These are phyloP conservation scores for Solanum pimpinellifolium DNA, from an alignment of 257 asterid species.

Conservation along the genomic window DNA sequence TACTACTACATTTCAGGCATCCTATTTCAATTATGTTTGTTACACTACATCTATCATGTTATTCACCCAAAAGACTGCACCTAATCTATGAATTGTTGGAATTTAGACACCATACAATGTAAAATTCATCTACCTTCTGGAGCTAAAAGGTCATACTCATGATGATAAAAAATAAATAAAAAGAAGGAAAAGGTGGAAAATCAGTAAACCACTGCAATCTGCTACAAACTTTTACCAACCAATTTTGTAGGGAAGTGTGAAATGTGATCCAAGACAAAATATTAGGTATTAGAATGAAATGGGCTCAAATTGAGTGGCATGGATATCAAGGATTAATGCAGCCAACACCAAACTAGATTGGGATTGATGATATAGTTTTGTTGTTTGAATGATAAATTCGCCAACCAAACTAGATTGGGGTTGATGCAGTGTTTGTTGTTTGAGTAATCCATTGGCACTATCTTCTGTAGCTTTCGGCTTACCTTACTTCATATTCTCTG, in stretches of 20 bases:
- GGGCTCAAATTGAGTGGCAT: background rate
- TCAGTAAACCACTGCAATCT: background rate
- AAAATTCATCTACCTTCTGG: background rate
- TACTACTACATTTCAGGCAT: background rate
- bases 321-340: background rate
- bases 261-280: background rate
- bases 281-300: background rate
- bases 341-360: background rate
- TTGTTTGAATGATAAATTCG: background rate
- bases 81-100: background rate
- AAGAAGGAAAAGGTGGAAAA: background rate
- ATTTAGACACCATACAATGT: background rate
- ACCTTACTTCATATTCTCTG: background rate
- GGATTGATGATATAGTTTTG: background rate
- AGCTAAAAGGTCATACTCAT: background rate
- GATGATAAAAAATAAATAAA: background rate
- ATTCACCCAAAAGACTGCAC: background rate
- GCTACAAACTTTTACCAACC: background rate
- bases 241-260: background rate
- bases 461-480: background rate
- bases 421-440: background rate
- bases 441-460: background rate
- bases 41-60: background rate
- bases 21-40: background rate
- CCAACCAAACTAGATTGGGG: background rate